Percentiles rank a stretch among this genome's conserved stretches.
phyloP scores from a whole-genome alignment of 768 basidiomycete genomes.

The Russula olivacea region DNA sequence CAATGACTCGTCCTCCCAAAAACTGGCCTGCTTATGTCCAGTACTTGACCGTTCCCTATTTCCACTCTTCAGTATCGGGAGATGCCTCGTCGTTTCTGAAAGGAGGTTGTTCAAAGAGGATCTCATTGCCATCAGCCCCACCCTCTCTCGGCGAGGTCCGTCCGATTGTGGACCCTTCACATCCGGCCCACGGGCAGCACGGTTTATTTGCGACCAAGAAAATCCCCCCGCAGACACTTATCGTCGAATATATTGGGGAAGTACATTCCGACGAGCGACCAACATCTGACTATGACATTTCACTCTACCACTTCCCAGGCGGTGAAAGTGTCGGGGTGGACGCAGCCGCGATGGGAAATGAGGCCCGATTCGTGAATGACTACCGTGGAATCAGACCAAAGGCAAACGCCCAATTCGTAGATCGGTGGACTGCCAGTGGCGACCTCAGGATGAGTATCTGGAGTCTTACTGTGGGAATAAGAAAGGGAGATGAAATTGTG shows the following conservation, averaged over 20 bases:
- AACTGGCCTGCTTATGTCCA: constrained; percentile 51
- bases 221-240: constrained; percentile 57
- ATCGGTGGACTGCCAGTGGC: constrained; percentile 46
- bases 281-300: constrained; percentile 83
- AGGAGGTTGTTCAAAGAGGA: constrained; percentile 2
- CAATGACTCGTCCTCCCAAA: constrained; percentile 24
- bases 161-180: constrained; percentile 45
- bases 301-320: constrained; percentile 52
- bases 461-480: constrained; percentile 52
- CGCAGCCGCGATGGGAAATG: constrained; percentile 71
- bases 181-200: constrained; percentile 65
- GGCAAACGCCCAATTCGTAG: constrained; percentile 68
- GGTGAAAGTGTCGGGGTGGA: constrained; percentile 71
- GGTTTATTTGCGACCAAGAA: constrained; percentile 77
- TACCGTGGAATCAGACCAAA: constrained; percentile 68
- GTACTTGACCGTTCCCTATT: constrained; percentile 48
- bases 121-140: constrained; percentile 10
- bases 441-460: constrained; percentile 76
- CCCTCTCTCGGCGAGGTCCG: constrained; percentile 48
- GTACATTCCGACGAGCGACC: constrained; percentile 72
- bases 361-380: constrained; percentile 87
- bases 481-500: constrained; percentile 77
- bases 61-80: constrained; percentile 53
- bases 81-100: constrained; percentile 32
- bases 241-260: constrained; percentile 80